Percentiles rank a stretch among this genome's conserved stretches.
phyloP scores from a whole-genome alignment of 1,139 yeast species.

The Sugiyamaella pinicola region DNA sequence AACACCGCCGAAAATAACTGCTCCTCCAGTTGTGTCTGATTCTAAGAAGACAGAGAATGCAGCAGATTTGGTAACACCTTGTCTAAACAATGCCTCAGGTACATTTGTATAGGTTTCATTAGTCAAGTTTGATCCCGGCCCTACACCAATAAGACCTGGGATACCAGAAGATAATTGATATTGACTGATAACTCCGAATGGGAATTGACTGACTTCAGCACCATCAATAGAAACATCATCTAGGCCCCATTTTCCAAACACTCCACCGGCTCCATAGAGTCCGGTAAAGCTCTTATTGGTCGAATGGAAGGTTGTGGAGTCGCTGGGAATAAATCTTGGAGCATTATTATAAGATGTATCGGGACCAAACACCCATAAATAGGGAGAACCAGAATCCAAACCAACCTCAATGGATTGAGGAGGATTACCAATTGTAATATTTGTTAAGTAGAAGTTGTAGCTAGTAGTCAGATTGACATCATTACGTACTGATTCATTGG shows the following conservation, averaged over 20 bases:
- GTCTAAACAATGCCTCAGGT: slow-evolving; percentile 58
- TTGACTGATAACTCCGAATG: slow-evolving; percentile 50
- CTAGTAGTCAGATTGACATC: slow-evolving; percentile 28
- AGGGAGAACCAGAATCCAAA: slow-evolving; percentile 48
- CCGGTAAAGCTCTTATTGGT: slow-evolving; percentile 43
- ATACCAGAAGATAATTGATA: slow-evolving; percentile 39
- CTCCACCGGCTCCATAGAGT: slow-evolving; percentile 65
- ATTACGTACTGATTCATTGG: background rate
- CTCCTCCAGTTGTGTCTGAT: slow-evolving; percentile 47
- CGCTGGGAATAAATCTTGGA: slow-evolving; percentile 42
- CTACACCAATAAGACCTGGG: slow-evolving; percentile 42
- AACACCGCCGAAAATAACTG: slow-evolving; percentile 31
- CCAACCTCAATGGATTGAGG: slow-evolving; percentile 40
- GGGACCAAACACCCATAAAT: slow-evolving; percentile 47
- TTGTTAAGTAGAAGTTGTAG: slow-evolving; percentile 40
- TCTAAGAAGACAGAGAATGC: slow-evolving; percentile 54
- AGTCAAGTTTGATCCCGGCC: slow-evolving; percentile 38
- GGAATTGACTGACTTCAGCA: slow-evolving; percentile 49
- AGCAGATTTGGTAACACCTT: slow-evolving; percentile 55
- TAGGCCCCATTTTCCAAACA: slow-evolving; percentile 66
- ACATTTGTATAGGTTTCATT: slow-evolving; percentile 52
- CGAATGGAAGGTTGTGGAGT: slow-evolving; percentile 32
- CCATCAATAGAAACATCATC: slow-evolving; percentile 54
- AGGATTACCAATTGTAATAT: slow-evolving; percentile 42
- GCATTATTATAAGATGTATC: slow-evolving; percentile 35